Evolutionary conservation across 768 basidiomycete genomes (phyloP), one percentile per base, ranked within the genome.

Genomic region (Suillus luteus): DNA sequence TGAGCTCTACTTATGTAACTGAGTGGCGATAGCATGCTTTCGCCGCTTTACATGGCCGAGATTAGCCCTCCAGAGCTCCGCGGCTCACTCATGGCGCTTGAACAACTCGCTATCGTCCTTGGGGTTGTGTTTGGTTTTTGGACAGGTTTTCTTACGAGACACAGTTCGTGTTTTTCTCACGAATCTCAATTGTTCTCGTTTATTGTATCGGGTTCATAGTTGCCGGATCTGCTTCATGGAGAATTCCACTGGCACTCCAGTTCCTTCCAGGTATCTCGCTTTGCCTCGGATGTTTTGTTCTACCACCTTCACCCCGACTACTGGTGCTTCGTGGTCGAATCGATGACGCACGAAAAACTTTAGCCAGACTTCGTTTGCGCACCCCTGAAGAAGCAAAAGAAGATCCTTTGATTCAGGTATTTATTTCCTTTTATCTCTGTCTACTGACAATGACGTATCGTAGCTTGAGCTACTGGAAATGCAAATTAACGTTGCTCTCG

Each of bases 111-210:
- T 22, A 94, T 94, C 58, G 91, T 93, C 15, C 76, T 89, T 0
- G 92, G 92, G 3, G 91, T 92, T 6, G 91, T 94, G 0, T 76
- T 91, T 15, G 92, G 92, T 2, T 94, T 93, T 69, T 93, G 92
- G 92, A 82, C 85, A 5, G 92, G 92, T 0, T 94, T 90, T 70
- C 69, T 84, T 51, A 93, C 91, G 0, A 85, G 92, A 15, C 73
- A 82, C 24, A 69, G 90, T 90, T 69, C 41, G 85, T 76, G 3
- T 40, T 62, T 22, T 31, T 35, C 24, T 17, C 11, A 19, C 3
- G 17, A 41, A 44, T 62, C 33, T 37, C 15, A 7, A 5, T 37
- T 37, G 1, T 19, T 38, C 35, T 59, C 51, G 49, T 15, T 55
- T n/a, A 27, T 24, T 27, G 22, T 1, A 33, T 41, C 55, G 62